These are phyloP conservation scores for Neofusicoccum sp. DNA, from an alignment of 2,329 filamentous ascomycete species.

Conservation along the genomic window DNA sequence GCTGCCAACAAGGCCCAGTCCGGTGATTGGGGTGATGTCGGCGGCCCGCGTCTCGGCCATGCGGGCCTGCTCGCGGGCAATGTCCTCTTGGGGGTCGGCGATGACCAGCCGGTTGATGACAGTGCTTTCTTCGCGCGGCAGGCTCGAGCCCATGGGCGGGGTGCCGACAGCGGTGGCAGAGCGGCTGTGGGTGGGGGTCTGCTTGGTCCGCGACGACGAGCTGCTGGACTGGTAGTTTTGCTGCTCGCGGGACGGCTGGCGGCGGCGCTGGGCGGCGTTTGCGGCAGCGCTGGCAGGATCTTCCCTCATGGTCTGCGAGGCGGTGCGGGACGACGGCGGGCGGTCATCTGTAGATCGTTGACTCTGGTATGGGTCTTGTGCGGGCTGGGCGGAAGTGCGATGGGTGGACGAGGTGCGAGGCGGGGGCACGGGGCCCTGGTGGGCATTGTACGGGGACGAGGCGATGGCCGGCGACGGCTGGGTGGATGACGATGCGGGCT, in stretches of 20 bases:
- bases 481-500: conserved; percentile 45
- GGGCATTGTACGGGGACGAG: conserved; percentile 58
- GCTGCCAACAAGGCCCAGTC: conserved; percentile 52
- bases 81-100: conserved; percentile 73
- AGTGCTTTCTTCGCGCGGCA: conserved; percentile 76
- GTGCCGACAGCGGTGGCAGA: conserved; percentile 55
- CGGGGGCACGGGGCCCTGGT: conserved; percentile 63
- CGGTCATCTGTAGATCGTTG: conserved; percentile 30
- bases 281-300: conserved; percentile 29
- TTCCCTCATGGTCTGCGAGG: conserved; percentile 27
- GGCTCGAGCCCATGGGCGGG: conserved; percentile 54
- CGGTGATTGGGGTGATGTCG: conserved; percentile 50
- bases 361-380: conserved; percentile 26
- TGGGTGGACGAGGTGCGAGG: conserved; percentile 80
- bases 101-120: conserved; percentile 77
- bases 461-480: conserved; percentile 47
- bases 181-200: conserved; percentile 39
- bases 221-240: conserved; percentile 37
- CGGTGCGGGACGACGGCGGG: conserved; percentile 30
- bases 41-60: conserved; percentile 60
- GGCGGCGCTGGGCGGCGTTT: conserved; percentile 45
- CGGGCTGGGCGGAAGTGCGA: conserved; percentile 42
- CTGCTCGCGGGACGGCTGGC: conserved; percentile 45
- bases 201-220: conserved; percentile 37
- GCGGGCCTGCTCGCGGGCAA: conserved; percentile 71